Base-by-base conservation (phyloP, 1,139 yeast species). In the Petasospora rhodanensis region DNA sequence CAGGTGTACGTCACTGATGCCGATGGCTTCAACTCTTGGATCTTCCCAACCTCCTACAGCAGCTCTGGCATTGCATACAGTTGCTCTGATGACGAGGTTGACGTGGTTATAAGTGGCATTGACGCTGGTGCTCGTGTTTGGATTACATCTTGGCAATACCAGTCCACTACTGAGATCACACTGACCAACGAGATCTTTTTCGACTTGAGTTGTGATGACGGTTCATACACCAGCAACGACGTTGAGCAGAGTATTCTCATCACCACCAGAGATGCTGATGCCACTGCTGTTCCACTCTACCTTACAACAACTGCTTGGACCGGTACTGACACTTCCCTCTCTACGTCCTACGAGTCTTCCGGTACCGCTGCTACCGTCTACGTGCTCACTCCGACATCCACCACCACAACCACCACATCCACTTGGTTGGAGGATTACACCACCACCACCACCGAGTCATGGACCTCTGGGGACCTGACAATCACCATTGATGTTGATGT, bases 1-100 rank as follows among this genome's bases (percentile, higher is more conserved):
- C 54, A 56, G 38, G 48, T 50, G 7, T 44, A n/a, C n/a, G n/a
- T n/a, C n/a, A n/a, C 40, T 28, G 27, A 48, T 7, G 42, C 61
- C 10, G 47, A 49, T 21, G 41, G 47, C 14, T 52, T 50, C 34
- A 59, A 59, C 30, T 58, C 55, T 26, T 59, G 58, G 55, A 41
- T 45, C 29, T 47, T 54, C 11, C 61, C 63, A 14, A 32, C 36
- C 10, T 37, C 41, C 4, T 39, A 42, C 28, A 34, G 30, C n/a
- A 47, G 47, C 10, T 37, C 43, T 21, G 29, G 35, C 18, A 27
- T 47, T 14, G 42, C 42, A 8, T 47, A 45, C 22, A 42, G 54
- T 3, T 59, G 63, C 36, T 38, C 52, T 25, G 47, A 49, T 21
- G 31, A 34, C 24, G 10, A 29, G 9, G 14, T 42, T 4, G 12